Conservation (phyloP, 163 green algal species). For the Volvox carteri region DNA sequence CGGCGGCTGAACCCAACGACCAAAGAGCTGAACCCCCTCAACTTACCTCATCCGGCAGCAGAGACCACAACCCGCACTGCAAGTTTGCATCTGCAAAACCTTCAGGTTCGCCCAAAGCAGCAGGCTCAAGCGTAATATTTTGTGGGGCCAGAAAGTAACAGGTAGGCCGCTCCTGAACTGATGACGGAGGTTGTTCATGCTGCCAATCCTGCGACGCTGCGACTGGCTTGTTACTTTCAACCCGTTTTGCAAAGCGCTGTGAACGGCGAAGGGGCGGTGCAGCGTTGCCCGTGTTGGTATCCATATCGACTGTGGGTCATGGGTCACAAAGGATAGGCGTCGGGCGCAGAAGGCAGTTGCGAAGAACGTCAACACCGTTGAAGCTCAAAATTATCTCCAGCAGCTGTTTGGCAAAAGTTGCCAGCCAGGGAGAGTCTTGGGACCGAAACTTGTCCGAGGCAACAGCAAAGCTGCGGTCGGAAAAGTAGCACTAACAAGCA, state of each 20-base stretch:
- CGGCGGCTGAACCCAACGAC: slow-evolving; percentile 22
- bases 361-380: too few species aligned
- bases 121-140: slow-evolving; percentile 2
- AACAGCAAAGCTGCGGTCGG: not conserved
- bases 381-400: too few species aligned
- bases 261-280: slow-evolving; percentile 23
- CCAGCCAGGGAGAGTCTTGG: slow-evolving; percentile 2
- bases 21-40: not conserved
- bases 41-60: slow-evolving; percentile 46
- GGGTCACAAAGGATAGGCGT: not conserved
- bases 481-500: too few species aligned
- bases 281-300: slow-evolving; percentile 6
- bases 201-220: slow-evolving; percentile 38
- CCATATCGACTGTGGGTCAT: slow-evolving; percentile 17
- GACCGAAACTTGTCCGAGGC: not conserved
- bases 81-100: slow-evolving; percentile 30
- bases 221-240: slow-evolving; percentile 25
- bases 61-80: slow-evolving; percentile 36
- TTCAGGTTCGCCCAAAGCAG: not conserved
- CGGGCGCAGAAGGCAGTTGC: too few species aligned
- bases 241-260: slow-evolving; percentile 38
- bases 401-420: not conserved
- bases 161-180: slow-evolving; percentile 36
- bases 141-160: slow-evolving; percentile 38
- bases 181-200: slow-evolving; percentile 3